Base-by-base conservation (phyloP, 2,329 filamentous ascomycete species). In the Ophiosphaerella herpotricha region DNA sequence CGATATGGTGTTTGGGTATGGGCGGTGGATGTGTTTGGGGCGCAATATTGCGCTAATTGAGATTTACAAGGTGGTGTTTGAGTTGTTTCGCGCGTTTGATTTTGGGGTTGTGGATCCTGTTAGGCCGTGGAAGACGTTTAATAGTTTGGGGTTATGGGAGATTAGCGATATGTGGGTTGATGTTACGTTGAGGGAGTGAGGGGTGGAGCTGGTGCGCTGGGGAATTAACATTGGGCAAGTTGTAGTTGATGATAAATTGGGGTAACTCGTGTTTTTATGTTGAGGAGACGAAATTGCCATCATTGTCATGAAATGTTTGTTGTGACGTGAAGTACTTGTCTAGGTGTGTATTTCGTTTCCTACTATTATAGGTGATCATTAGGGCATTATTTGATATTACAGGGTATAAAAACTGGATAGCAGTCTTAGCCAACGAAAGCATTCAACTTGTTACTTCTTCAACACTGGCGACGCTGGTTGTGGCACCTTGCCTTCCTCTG, bases 51-150 rank as follows among this genome's bases (percentile, higher is more conserved):
- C 72, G 7, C 41, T 66, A 39, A 62, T 74, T 32, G 72, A 75
- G 58, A 60, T 75, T n/a, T 63, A 73, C 46, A 75, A 75, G 57
- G 56, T 72, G 2, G 66, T 75, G 29, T 74, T 78, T 16, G 77
- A 81, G 70, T 50, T 71, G 40, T 50, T 68, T 36, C 57, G 65
- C 26, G 48, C 65, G 24, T 73, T 73, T 52, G 68, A 72, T 43
- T 61, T 72, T 43, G 60, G 61, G 11, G 42, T 72, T 36, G 60
- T 60, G 12, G 60, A 71, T 45, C 68, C 68, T 1, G 43, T 57
- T 26, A 45, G 64, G 46, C 67, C 66, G 33, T 72, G 68, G 68
- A 63, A 60, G 46, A 55, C 58, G 18, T 63, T 58, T 26, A 67
- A 71, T 41, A 55, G 46, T 5, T 23, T 68, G 41, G 68, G 68